A percentile compares a stretch with the other conserved stretches of the same genome.
These are phyloP conservation scores for Diutina pseudorugosa DNA, from an alignment of 1,139 yeast genomes.

Conservation along the genomic window DNA sequence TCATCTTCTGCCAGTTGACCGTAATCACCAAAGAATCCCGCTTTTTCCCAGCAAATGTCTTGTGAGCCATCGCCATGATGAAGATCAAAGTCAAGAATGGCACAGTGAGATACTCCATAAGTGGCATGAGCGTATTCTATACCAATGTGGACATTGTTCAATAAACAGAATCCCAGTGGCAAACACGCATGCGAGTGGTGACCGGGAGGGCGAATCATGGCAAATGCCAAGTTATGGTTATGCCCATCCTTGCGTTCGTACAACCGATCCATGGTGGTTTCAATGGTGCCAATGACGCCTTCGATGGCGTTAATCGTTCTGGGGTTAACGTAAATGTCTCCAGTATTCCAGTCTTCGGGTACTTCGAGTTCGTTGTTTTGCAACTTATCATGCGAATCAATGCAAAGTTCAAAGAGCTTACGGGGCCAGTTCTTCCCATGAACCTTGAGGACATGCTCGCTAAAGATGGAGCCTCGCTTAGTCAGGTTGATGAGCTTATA, in stretches of 20 bases:
- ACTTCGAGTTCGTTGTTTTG: slow-evolving; percentile 53
- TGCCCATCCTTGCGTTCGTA: slow-evolving; percentile 12
- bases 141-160: slow-evolving; percentile 75
- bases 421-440: slow-evolving; percentile 72
- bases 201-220: slow-evolving; percentile 74
- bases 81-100: slow-evolving; percentile 69
- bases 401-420: slow-evolving; percentile 45
- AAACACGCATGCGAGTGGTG: slow-evolving; percentile 81
- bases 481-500: slow-evolving; percentile 41
- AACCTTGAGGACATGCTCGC: slow-evolving; percentile 56
- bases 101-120: slow-evolving; percentile 68
- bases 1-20: slow-evolving; percentile 19
- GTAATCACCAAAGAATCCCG: slow-evolving; percentile 45
- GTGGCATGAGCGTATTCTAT: slow-evolving; percentile 63
- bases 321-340: slow-evolving; percentile 67
- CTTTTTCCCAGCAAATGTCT: slow-evolving; percentile 76
- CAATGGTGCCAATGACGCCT: slow-evolving; percentile 73
- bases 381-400: slow-evolving; percentile 45
- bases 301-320: slow-evolving; percentile 62
- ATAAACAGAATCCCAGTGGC: slow-evolving; percentile 80
- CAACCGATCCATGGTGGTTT: slow-evolving; percentile 54
- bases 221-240: slow-evolving; percentile 48
- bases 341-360: slow-evolving; percentile 74
- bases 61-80: slow-evolving; percentile 94
- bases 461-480: slow-evolving; percentile 32